Evolutionary conservation across 2,329 filamentous ascomycete genomes (phyloP).

Genomic region (Fusarium denticulatum): DNA sequence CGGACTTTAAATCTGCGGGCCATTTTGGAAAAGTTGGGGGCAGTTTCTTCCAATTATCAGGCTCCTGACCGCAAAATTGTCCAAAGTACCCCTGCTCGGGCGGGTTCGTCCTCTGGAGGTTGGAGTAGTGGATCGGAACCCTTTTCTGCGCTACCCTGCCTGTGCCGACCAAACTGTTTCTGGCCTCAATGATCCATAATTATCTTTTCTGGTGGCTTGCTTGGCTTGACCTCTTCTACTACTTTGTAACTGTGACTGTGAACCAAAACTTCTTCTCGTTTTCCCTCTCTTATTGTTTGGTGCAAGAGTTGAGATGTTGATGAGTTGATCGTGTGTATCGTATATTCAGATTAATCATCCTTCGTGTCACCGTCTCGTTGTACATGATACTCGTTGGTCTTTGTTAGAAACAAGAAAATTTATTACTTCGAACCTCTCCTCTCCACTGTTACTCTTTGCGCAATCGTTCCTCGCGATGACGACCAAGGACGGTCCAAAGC

Average conservation of each 20-base stretch:
- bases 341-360: not conserved
- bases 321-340: conserved; percentile 1
- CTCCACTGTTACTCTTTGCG: conserved; percentile 9
- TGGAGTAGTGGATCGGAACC: conserved; percentile 19
- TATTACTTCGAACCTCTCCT: not conserved
- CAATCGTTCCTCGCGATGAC: conserved; percentile 33
- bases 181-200: conserved; percentile 18
- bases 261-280: conserved; percentile 8
- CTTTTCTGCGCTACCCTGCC: conserved; percentile 18
- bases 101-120: not conserved
- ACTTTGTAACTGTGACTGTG: conserved; percentile 4
- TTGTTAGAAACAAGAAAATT: conserved; percentile 12
- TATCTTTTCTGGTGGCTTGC: conserved; percentile 4
- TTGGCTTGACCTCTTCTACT: conserved; percentile 12
- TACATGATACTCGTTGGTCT: not conserved
- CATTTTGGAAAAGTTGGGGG: not conserved
- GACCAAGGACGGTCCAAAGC: conserved; percentile 60
- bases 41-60: conserved; percentile 11
- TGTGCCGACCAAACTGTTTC: conserved; percentile 19
- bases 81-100: conserved; percentile 13
- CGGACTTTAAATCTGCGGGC: not conserved
- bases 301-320: not conserved
- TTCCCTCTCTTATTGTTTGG: conserved; percentile 6
- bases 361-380: not conserved
- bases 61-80: conserved; percentile 14